Percentiles rank a stretch among this genome's conserved stretches.
Conservation (phyloP, 1,284 basidiomycete genomes). For the Schizophyllum amplum region DNA sequence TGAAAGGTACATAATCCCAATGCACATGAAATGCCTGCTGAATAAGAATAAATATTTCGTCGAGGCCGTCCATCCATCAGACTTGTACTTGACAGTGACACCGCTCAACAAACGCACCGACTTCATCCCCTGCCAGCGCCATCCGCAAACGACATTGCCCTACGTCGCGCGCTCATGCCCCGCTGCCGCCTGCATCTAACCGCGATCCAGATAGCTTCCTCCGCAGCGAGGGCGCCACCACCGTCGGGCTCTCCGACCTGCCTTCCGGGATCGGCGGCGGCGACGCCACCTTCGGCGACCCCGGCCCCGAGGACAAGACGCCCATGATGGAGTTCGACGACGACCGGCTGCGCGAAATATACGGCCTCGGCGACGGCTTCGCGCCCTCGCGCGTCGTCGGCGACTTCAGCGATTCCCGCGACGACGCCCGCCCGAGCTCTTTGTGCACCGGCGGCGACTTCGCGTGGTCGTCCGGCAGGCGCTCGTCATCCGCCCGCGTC, state of each 20-base stretch:
- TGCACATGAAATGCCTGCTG: neutral
- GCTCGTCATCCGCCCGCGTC: conserved; percentile 18
- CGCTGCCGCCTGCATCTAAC: neutral
- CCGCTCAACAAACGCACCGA: no score
- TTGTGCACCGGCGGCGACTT: conserved; percentile 15
- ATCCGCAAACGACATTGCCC: no score
- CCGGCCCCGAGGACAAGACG: neutral
- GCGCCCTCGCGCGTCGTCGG: conserved; percentile 18
- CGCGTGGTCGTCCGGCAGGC: conserved; percentile 14
- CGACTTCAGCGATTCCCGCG: conserved; percentile 10
- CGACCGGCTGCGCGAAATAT: conserved; percentile 45
- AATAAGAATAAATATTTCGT: neutral
- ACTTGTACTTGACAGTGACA: no score
- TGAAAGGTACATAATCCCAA: neutral
- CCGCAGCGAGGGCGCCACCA: neutral
- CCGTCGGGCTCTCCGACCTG: neutral
- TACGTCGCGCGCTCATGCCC: neutral
- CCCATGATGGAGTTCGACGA: conserved; percentile 22
- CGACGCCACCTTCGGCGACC: neutral
- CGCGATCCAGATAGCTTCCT: neutral
- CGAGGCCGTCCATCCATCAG: neutral
- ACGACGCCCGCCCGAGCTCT: conserved; percentile 11
- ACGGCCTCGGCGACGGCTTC: conserved; percentile 45
- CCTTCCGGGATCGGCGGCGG: no score
- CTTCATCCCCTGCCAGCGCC: no score